phyloP scores from a whole-genome alignment of 495 filamentous ascomycete genomes.

The Clavariopsis aquatica region DNA sequence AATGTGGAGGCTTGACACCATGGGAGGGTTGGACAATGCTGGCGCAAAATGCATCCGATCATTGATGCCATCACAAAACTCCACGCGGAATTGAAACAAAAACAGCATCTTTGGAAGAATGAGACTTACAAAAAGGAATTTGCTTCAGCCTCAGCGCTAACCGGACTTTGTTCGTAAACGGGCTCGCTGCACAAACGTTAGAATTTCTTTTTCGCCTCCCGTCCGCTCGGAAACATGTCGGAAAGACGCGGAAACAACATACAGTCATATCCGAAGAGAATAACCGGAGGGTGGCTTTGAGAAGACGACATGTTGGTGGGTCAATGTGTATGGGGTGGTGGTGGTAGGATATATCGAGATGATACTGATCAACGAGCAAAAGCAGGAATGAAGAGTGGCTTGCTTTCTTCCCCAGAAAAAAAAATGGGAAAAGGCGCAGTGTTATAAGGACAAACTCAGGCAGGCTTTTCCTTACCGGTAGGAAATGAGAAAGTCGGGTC shows the following conservation, averaged over 20 bases:
- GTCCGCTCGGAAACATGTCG: background rate
- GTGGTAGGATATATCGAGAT: no score
- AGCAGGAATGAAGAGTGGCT: no score
- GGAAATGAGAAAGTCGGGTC: no score
- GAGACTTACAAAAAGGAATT: constrained; percentile 36
- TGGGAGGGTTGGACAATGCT: no score
- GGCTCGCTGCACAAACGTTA: constrained; percentile 22
- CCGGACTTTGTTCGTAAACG: constrained; percentile 42
- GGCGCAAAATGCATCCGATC: no score
- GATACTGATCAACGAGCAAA: no score
- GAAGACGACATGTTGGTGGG: background rate
- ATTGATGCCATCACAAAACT: no score
- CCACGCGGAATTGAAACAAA: background rate
- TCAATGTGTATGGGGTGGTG: background rate
- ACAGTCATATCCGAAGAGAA: constrained; percentile 38
- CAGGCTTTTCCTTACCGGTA: no score
- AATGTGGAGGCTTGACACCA: no score
- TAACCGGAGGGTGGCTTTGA: constrained; percentile 2
- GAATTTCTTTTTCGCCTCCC: background rate
- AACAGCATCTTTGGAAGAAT: background rate
- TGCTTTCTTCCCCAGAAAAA: no score
- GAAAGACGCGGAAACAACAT: constrained; percentile 1
- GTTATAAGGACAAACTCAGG: no score
- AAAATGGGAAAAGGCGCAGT: no score
- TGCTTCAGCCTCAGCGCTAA: constrained; percentile 37